These are phyloP conservation scores for Spirogloea muscicola DNA, from an alignment of 139 green algal genomes.

Conservation along the genomic window DNA sequence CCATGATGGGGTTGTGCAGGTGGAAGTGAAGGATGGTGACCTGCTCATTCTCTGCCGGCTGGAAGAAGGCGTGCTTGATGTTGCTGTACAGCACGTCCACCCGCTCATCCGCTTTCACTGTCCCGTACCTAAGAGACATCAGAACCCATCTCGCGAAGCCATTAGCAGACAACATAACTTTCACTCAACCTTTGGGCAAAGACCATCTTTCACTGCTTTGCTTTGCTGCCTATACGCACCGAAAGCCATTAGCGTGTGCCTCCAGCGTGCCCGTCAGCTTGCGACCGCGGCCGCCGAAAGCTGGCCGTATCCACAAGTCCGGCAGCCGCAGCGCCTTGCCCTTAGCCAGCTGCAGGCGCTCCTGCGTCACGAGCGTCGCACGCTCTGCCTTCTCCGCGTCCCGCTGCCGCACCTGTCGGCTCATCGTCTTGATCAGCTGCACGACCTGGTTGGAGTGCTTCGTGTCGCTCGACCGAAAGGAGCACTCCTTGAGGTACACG, in stretches of 20 bases:
- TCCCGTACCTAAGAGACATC: too few species aligned
- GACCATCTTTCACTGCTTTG: too few species aligned
- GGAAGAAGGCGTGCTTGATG: constrained; percentile 97
- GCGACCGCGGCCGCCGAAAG: constrained; percentile 78
- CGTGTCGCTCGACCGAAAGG: constrained; percentile 75
- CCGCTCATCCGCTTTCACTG: too few species aligned
- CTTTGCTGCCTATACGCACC: constrained; percentile 74
- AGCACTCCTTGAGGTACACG: constrained; percentile 90
- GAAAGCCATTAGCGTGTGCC: constrained; percentile 94
- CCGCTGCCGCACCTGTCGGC: constrained; percentile 62
- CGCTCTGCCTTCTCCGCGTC: constrained; percentile 91
- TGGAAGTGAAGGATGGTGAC: constrained; percentile 98
- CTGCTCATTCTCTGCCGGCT: constrained; percentile 84
- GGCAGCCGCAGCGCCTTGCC: constrained; percentile 53
- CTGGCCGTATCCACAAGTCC: constrained; percentile 91
- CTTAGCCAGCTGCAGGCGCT: constrained; percentile 75
- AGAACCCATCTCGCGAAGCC: too few species aligned
- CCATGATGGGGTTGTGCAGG: constrained; percentile 97
- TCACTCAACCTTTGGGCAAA: too few species aligned
- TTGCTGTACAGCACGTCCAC: constrained; percentile 97
- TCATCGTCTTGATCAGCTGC: constrained; percentile 89
- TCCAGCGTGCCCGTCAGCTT: constrained; percentile 89
- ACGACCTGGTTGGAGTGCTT: constrained; percentile 67
- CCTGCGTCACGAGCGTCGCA: constrained; percentile 90
- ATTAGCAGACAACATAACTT: too few species aligned